Base-by-base conservation (phyloP, 805 yeast species). In the Pichia phayaonensis region DNA sequence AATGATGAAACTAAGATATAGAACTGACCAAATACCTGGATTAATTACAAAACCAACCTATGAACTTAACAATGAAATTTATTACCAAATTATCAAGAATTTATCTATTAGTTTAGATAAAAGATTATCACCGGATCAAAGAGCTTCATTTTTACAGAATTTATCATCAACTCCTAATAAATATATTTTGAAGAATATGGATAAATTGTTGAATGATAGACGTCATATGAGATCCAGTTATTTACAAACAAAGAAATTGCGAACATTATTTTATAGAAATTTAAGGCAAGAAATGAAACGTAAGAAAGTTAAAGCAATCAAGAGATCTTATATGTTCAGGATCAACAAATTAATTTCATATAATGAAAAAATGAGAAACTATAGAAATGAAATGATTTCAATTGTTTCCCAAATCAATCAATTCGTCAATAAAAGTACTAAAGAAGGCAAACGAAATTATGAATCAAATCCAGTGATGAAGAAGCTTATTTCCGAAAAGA, bases 31-130 rank as follows among this genome's bases (percentile, higher is more conserved):
- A 21, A 43, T 49, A 11, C 54, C 54, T 11, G 48, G 46, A 18
- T 20, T 54, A 18, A 36, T 20, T 8, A n/a, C 12, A 10, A 50
- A 50, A 13, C 53, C 51, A 24, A 23, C 42, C 8, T 51, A 54
- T 29, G n/a, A 43, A 16, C 45, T 54, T 29, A 47, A 50, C 13
- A 48, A 49, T 4, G 50, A 40, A 11, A 43, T 44, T 16, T 56
- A 56, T 46, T 54, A 42, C 29, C 46, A 54, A 42, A 51, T 57
- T 12, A 54, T 57, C 47, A 49, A 49, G 22, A 57, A 57, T 34
- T 26, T 57, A n/a, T 54, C 57, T 8, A 27, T 38, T n/a, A 51
- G 36, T 15, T 41, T 57, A 38, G 51, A 42, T 40, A 40, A 54
- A n/a, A 47, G 40, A 18, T 45, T 57, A 38, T 45, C 51, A 12